Evolutionary conservation across 2,329 filamentous ascomycete species (phyloP).

Genomic region (Aspergillus quadricinctus): DNA sequence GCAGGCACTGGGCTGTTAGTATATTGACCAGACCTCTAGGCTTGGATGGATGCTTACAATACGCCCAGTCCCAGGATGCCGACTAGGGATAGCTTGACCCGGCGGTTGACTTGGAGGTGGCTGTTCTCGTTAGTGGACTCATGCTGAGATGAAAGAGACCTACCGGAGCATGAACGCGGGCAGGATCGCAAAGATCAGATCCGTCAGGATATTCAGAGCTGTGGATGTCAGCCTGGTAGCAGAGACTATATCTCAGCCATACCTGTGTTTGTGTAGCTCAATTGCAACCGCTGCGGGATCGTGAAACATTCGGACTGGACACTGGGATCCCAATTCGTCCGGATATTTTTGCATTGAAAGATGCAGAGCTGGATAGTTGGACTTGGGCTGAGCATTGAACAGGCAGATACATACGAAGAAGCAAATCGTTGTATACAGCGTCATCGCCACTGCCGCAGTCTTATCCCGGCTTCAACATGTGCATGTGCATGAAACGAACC

Average conservation of each 20-base stretch:
- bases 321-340: slow-evolving; percentile 42
- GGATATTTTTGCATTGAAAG: slow-evolving; percentile 47
- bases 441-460: slow-evolving; percentile 10
- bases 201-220: slow-evolving; percentile 38
- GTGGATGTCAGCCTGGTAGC: not conserved
- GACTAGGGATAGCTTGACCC: slow-evolving; percentile 36
- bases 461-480: not conserved
- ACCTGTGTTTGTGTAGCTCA: slow-evolving; percentile 43
- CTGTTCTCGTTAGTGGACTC: slow-evolving; percentile 1
- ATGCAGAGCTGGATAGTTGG: slow-evolving; percentile 36
- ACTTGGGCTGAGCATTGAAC: slow-evolving; percentile 24
- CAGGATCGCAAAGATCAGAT: slow-evolving; percentile 39
- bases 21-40: too few species aligned
- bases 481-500: slow-evolving; percentile 23
- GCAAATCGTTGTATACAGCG: slow-evolving; percentile 15
- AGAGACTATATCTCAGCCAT: not conserved
- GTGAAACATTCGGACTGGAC: slow-evolving; percentile 43
- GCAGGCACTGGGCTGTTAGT: slow-evolving; percentile 28
- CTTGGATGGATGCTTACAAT: slow-evolving; percentile 30
- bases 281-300: slow-evolving; percentile 32
- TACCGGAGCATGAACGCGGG: slow-evolving; percentile 39
- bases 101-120: slow-evolving; percentile 36
- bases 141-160: not conserved
- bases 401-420: slow-evolving; percentile 10
- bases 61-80: slow-evolving; percentile 40